Percentiles rank a stretch among this genome's conserved stretches.
These are phyloP conservation scores for Ottelia alismoides DNA, from an alignment of 106 monocot genomes.

Conservation along the genomic window DNA sequence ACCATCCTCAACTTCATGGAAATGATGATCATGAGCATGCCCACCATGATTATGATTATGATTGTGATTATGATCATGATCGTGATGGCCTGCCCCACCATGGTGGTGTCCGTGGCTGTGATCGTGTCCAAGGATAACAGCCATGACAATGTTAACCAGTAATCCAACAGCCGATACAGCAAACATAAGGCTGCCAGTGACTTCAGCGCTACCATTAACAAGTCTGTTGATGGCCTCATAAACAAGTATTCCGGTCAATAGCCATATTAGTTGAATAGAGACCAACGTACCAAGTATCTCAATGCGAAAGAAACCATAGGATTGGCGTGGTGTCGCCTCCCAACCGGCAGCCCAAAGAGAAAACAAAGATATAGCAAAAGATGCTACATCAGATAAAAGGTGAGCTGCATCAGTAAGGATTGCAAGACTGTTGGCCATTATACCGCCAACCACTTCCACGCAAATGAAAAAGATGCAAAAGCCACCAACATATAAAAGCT, in stretches of 20 bases:
- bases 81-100: not conserved
- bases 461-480: constrained; percentile 9
- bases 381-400: constrained; percentile 7
- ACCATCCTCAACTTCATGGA: not conserved
- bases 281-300: constrained; percentile 9
- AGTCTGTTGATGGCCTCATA: constrained; percentile 4
- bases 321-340: constrained; percentile 11
- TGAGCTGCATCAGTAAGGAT: constrained; percentile 10
- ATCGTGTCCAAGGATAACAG: constrained; percentile 10
- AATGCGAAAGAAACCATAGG: constrained; percentile 13
- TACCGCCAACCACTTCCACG: constrained; percentile 10
- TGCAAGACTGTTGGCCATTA: constrained; percentile 7
- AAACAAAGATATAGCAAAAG: constrained; percentile 8
- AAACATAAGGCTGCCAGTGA: constrained; percentile 7
- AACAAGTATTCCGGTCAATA: constrained; percentile 7
- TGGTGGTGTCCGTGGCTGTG: not conserved
- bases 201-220: not conserved
- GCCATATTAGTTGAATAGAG: constrained; percentile 15
- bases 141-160: constrained; percentile 5
- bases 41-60: constrained; percentile 18
- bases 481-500: not conserved
- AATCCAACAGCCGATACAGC: constrained; percentile 4
- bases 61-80: constrained; percentile 1
- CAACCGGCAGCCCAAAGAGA: constrained; percentile 11
- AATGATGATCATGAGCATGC: constrained; percentile 17